Evolutionary conservation across 345 rosid genomes (phyloP), one percentile per base, ranked within the genome.

Genomic region (Populus davidiana): DNA sequence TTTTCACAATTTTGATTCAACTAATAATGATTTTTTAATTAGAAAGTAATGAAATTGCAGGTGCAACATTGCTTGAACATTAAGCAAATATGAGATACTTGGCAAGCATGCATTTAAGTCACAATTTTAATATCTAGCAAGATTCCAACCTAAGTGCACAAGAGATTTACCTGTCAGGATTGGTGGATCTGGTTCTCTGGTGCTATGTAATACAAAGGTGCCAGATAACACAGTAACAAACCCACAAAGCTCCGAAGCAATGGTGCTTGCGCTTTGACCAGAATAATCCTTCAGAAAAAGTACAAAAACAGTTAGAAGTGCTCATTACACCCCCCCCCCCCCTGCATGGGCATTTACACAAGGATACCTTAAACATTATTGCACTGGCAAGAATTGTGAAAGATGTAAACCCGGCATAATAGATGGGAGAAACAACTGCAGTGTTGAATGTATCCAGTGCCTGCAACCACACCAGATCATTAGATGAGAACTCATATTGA

Each of bases 371-470:
- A 66, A 91, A 91, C 94, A 91, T 91, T 79, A 91, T 90, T 59
- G 90, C 96, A 76, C 96, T 91, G 21, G 96, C 94, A 17, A 91
- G 74, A 54, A 91, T 91, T 31, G 96, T 91, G 72, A 91, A 87
- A 35, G 96, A 85, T 18, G 96, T 91, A 79, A 90, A 91, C 90
- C 86, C 71, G 73, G 96, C 96, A 80, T 86, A 91, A 78, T 91
- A 91, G 52, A 90, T 90, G 23, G 96, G 93, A 79, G 96, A 91
- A 80, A 91, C 96, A 69, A 89, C 69, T 27, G 94, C 85, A 5
- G 96, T 88, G 83, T 92, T 92, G 87, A 90, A 92, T 21, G 87
- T 89, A 80, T 91, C 96, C 85, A 91, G 74, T 62, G 96, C 96
- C 96, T 91, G 91, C 88, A 85, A 79, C 39, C 76, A 84, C 44